A percentile compares a stretch with the other conserved stretches of the same genome.
These are phyloP conservation scores for Corylus avellana DNA, from an alignment of 306 rosid genomes.

Conservation along the genomic window DNA sequence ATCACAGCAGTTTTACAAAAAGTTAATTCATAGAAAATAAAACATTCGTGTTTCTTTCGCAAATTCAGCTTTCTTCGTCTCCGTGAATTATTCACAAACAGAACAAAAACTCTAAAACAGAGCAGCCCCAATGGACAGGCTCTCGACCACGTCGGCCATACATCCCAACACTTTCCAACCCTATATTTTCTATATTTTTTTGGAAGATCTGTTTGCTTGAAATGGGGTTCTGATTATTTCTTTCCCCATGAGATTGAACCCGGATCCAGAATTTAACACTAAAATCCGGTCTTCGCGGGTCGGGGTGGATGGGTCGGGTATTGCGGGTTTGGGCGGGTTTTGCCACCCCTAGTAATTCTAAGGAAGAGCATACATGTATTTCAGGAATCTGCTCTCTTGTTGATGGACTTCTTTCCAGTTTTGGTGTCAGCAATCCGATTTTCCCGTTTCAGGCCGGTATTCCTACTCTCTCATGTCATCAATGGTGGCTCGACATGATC, in stretches of 20 bases:
- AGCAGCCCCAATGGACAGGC: constrained; percentile 41
- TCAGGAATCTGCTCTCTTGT: constrained; percentile 34
- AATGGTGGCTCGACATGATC: constrained; percentile 52
- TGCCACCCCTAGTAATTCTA: constrained; percentile 28
- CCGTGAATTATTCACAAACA: not conserved
- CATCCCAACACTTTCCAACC: too few species aligned
- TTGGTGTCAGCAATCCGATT: constrained; percentile 33
- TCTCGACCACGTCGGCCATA: constrained; percentile 15
- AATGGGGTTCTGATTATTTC: too few species aligned
- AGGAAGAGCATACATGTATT: constrained; percentile 53
- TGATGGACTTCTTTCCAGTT: constrained; percentile 40
- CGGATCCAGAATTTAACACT: too few species aligned
- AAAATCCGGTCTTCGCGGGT: too few species aligned
- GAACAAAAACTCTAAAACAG: not conserved
- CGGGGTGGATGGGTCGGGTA: too few species aligned
- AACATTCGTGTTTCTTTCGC: constrained; percentile 61
- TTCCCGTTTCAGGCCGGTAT: constrained; percentile 38
- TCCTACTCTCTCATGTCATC: constrained; percentile 40
- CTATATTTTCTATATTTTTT: too few species aligned
- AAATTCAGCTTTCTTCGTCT: constrained; percentile 30
- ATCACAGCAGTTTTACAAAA: constrained; percentile 19
- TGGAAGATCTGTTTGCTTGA: too few species aligned
- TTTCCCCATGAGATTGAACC: too few species aligned
- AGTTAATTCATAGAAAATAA: constrained; percentile 10
- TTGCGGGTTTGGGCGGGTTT: too few species aligned